Base-by-base conservation (phyloP, 2,329 filamentous ascomycete species). In the Arthrobotrys pseudoclavata region DNA sequence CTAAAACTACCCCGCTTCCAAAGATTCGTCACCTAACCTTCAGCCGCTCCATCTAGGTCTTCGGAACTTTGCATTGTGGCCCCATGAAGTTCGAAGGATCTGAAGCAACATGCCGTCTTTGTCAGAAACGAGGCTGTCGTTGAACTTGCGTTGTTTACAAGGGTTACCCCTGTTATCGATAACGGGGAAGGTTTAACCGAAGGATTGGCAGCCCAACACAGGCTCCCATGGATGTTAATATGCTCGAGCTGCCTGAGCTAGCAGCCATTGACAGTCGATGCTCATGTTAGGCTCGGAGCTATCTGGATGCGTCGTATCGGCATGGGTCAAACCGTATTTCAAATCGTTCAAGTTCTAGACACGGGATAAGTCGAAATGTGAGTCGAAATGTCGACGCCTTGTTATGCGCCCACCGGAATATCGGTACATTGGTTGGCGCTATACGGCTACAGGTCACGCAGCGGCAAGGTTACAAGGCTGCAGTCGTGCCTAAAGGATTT, bases 341-440 rank as follows among this genome's bases (percentile, higher is more conserved):
- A 70, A 62, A 69, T 69, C 37, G 50, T 31, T n/a, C 31, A 4
- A n/a, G 4, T 15, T 18, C 34, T 40, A n/a, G 52, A 53, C 67
- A 50, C 47, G 67, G 40, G 29, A 37, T 69, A n/a, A 3, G 20
- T 20, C n/a, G 42, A 20, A 20, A 45, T 61, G 24, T 64, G 50
- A 67, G 37, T 75, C 63, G 45, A 75, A 75, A 53, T 63, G 9
- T 62, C 20, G 29, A 3, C 70, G 70, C 70, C 70, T 75, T 60
- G 70, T 75, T 74, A n/a, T 20, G 18, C 31, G 22, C 12, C 26
- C 20, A 48, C 18, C 42, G 42, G 60, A 57, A 40, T 13, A n/a
- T 40, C 52, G 52, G 52, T 31, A 57, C 26, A 20, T n/a, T n/a
- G n/a, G 20, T 45, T 57, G 45, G 37, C 34, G n/a, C 22, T 37